Evolutionary conservation across 2,329 filamentous ascomycete genomes (phyloP).

Genomic region (Alternaria rosae): DNA sequence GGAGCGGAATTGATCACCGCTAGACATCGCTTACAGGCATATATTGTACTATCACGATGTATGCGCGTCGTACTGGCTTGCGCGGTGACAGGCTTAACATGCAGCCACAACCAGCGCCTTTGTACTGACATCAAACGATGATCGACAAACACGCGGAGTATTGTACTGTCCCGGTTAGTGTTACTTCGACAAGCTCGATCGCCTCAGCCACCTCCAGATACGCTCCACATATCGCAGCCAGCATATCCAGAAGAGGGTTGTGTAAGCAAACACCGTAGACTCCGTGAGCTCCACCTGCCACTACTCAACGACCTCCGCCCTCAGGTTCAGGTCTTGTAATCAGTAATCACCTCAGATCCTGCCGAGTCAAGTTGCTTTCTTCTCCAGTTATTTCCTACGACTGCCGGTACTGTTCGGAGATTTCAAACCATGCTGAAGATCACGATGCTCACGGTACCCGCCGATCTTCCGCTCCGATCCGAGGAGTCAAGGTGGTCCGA

Average conservation of each 20-base stretch:
- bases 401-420: background rate
- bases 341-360: background rate
- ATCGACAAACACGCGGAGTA: background rate
- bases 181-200: background rate
- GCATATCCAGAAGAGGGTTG: background rate
- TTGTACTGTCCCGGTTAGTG: background rate
- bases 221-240: conserved; percentile 2
- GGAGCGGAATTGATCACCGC: background rate
- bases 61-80: background rate
- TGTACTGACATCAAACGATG: background rate
- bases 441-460: background rate
- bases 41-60: background rate
- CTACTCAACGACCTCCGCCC: background rate
- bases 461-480: background rate
- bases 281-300: background rate
- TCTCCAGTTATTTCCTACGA: background rate
- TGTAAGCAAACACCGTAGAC: background rate
- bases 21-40: background rate
- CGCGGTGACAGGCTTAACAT: background rate
- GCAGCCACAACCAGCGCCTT: background rate
- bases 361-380: background rate
- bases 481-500: background rate
- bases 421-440: background rate
- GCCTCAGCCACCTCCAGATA: conserved; percentile 3
- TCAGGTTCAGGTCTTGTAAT: background rate